A percentile compares a stretch with the other conserved stretches of the same genome.
Evolutionary conservation across 2,329 filamentous ascomycete genomes (phyloP).

Genomic region (Aspergillus unguis): DNA sequence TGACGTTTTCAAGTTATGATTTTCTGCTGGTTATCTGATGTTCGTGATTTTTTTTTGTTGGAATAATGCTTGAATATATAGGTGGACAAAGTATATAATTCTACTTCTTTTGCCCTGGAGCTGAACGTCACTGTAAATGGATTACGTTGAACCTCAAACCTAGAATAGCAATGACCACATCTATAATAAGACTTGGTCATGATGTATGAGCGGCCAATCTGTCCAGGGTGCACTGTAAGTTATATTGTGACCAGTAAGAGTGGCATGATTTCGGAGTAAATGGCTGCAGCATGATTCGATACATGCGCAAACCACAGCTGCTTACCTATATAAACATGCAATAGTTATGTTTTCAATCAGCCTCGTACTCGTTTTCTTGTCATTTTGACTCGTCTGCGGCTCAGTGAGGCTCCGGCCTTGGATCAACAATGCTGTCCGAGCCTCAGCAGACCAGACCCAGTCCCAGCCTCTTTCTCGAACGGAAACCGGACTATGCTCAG

Average conservation of each 20-base stretch:
- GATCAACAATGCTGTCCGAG: background rate
- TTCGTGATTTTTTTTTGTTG: background rate
- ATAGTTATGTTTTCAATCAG: background rate
- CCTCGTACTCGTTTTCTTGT: background rate
- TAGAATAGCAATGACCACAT: background rate
- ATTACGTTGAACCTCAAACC: too few relatives aligned
- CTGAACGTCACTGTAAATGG: too few relatives aligned
- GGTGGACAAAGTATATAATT: too few relatives aligned
- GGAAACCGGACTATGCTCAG: background rate
- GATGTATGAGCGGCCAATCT: too few relatives aligned
- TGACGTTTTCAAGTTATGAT: background rate
- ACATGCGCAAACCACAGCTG: background rate
- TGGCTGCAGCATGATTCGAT: background rate
- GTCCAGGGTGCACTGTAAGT: background rate
- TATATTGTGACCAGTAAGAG: background rate
- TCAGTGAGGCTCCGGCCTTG: too few relatives aligned
- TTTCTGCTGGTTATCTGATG: background rate
- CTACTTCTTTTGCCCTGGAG: too few relatives aligned
- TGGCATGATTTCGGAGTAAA: background rate
- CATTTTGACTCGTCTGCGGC: background rate
- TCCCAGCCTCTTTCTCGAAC: background rate
- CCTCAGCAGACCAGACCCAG: background rate
- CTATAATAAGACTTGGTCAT: too few relatives aligned
- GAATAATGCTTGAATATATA: background rate
- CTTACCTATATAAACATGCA: background rate